A percentile compares a stretch with the other conserved stretches of the same genome.
These are phyloP conservation scores for Millerozyma acaciae DNA, from an alignment of 805 yeast species.

Conservation along the genomic window DNA sequence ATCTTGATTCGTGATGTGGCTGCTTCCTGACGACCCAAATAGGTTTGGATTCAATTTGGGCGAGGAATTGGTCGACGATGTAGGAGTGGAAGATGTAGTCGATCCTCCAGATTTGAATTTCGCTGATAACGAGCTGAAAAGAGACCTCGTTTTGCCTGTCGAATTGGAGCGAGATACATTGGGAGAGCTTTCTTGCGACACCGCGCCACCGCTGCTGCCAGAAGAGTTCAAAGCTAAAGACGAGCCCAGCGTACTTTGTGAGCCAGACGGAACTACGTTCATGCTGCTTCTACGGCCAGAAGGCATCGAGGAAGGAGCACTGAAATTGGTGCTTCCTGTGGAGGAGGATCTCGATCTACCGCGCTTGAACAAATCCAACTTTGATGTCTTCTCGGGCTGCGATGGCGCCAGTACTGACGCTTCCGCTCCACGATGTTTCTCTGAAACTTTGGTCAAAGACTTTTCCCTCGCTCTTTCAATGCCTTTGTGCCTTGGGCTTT, in stretches of 20 bases:
- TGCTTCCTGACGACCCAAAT: constrained; percentile 4
- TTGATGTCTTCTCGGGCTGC: constrained; percentile 11
- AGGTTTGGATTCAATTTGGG: constrained; percentile 13
- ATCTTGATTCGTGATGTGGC: constrained; percentile 13
- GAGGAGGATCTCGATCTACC: constrained; percentile 28
- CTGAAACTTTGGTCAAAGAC: too few relatives aligned
- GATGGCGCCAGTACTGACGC: constrained; percentile 1
- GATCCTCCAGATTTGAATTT: constrained; percentile 29
- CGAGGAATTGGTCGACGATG: constrained; percentile 1
- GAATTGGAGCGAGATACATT: constrained; percentile 15
- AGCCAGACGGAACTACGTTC: constrained; percentile 8
- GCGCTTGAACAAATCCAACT: constrained; percentile 20
- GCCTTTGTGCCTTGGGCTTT: background rate
- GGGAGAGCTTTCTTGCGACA: constrained; percentile 7
- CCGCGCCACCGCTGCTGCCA: background rate
- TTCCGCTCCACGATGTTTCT: too few relatives aligned
- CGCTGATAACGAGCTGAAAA: constrained; percentile 38
- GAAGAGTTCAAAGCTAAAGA: background rate
- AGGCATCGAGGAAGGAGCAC: background rate
- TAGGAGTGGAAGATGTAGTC: constrained; percentile 5
- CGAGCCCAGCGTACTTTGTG: constrained; percentile 15
- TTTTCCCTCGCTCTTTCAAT: too few relatives aligned
- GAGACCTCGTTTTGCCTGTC: constrained; percentile 18
- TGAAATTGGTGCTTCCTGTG: constrained; percentile 8
- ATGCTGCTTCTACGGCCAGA: background rate